Conservation (phyloP, 2,329 filamentous ascomycete genomes). For the Trichoderma sp. region DNA sequence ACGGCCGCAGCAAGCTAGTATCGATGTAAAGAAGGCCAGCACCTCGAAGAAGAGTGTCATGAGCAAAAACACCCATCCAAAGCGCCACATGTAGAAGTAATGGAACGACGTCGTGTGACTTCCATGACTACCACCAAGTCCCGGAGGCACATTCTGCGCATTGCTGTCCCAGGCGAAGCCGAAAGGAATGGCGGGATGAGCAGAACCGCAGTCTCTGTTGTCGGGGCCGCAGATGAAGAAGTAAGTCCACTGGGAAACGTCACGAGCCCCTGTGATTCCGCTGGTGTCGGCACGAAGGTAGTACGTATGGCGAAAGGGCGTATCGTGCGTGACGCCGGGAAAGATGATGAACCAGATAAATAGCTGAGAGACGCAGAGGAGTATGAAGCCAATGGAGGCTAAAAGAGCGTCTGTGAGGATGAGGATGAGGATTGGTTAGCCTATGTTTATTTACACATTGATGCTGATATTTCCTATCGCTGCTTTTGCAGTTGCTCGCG, state of each 20-base stretch:
- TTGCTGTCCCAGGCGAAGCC: constrained; percentile 68
- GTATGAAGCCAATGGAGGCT: constrained; percentile 50
- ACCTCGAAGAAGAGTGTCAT: constrained; percentile 80
- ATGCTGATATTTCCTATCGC: not conserved
- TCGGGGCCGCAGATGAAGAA: constrained; percentile 76
- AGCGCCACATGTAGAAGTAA: constrained; percentile 86
- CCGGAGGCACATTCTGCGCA: constrained; percentile 49
- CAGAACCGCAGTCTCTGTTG: constrained; percentile 66
- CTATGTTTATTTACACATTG: not conserved
- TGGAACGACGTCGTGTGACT: constrained; percentile 57
- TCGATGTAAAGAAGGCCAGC: constrained; percentile 66
- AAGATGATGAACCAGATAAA: constrained; percentile 65
- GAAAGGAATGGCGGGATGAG: constrained; percentile 68
- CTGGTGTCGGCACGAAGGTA: constrained; percentile 81
- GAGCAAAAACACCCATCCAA: constrained; percentile 90
- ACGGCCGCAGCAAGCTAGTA: constrained; percentile 72
- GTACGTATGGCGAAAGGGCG: constrained; percentile 73
- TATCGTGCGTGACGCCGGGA: constrained; percentile 52
- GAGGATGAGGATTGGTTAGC: constrained; percentile 15
- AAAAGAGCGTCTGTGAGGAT: constrained; percentile 45
- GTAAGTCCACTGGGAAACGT: constrained; percentile 82
- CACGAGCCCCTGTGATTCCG: constrained; percentile 69
- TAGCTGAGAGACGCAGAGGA: constrained; percentile 56
- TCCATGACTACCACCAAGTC: constrained; percentile 56
- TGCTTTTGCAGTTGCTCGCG: not conserved